phyloP scores from a whole-genome alignment of 164 flowering plant genomes.

The Annona cherimola region DNA sequence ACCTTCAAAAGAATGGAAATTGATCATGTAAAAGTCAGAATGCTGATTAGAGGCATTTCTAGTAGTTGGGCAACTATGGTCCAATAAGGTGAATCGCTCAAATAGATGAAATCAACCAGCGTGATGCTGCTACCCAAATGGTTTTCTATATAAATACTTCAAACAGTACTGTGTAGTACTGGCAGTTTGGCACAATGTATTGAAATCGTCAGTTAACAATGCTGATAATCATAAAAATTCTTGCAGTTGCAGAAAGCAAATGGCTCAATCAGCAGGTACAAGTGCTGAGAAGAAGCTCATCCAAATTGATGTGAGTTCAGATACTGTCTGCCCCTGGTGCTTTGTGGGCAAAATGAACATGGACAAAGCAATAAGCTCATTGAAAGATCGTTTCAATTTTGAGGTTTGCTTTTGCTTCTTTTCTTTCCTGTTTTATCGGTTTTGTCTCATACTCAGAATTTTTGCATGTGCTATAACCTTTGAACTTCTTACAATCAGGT shows the following conservation, averaged over 20 bases:
- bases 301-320: conserved; percentile 68
- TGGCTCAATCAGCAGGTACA: conserved; percentile 42
- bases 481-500: conserved; percentile 39
- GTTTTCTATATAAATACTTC: neutral
- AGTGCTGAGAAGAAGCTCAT: conserved; percentile 56
- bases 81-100: neutral
- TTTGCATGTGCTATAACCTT: neutral
- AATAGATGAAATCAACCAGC: neutral
- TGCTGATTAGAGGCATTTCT: too few relatives aligned
- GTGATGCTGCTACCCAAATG: neutral
- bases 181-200: neutral
- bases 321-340: conserved; percentile 97
- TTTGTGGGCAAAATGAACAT: conserved; percentile 85
- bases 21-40: too few relatives aligned
- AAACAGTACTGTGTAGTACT: neutral
- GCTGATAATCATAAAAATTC: neutral
- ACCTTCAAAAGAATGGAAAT: too few relatives aligned
- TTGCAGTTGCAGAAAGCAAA: conserved; percentile 27
- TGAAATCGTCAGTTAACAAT: neutral
- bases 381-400: conserved; percentile 64
- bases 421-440: neutral
- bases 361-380: conserved; percentile 71
- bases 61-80: neutral
- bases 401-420: conserved; percentile 42
- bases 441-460: neutral